Evolutionary conservation across 805 yeast genomes (phyloP).

Genomic region (Scheffersomyces ergatensis): DNA sequence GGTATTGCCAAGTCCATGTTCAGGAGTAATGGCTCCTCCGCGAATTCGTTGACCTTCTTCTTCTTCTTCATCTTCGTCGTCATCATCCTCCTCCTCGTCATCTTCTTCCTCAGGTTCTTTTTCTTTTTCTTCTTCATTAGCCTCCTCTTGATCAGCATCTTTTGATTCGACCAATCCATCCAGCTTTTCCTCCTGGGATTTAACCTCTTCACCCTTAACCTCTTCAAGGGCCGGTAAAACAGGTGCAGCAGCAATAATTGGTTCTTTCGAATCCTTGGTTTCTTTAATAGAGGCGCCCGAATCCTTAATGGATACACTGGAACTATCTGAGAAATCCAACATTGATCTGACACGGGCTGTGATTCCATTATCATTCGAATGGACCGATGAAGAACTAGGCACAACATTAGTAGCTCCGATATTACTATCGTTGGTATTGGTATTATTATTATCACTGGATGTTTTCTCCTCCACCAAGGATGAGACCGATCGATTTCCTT

Average conservation of each 20-base stretch:
- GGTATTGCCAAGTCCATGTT: neutral
- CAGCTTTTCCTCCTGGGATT: neutral
- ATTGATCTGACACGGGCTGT: constrained; percentile 23
- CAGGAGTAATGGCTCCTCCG: neutral
- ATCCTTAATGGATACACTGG: neutral
- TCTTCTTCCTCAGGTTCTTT: neutral
- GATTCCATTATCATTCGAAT: constrained; percentile 3
- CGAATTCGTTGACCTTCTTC: too few species aligned
- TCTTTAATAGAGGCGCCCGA: too few species aligned
- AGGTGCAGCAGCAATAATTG: neutral
- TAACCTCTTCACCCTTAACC: constrained; percentile 3
- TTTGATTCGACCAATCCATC: neutral
- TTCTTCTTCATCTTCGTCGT: neutral
- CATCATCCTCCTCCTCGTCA: neutral
- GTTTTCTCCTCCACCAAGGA: too few species aligned
- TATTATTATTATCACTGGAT: neutral
- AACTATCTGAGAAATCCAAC: constrained; percentile 19
- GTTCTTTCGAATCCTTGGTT: too few species aligned
- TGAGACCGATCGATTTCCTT: neutral
- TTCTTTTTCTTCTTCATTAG: neutral
- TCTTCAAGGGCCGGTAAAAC: constrained; percentile 10
- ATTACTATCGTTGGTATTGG: too few species aligned
- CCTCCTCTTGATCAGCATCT: neutral
- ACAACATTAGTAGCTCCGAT: too few species aligned
- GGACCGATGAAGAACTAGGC: constrained; percentile 3